A percentile compares a stretch with the other conserved stretches of the same genome.
Conservation (phyloP, 768 basidiomycete species). For the Trametes cubensis region DNA sequence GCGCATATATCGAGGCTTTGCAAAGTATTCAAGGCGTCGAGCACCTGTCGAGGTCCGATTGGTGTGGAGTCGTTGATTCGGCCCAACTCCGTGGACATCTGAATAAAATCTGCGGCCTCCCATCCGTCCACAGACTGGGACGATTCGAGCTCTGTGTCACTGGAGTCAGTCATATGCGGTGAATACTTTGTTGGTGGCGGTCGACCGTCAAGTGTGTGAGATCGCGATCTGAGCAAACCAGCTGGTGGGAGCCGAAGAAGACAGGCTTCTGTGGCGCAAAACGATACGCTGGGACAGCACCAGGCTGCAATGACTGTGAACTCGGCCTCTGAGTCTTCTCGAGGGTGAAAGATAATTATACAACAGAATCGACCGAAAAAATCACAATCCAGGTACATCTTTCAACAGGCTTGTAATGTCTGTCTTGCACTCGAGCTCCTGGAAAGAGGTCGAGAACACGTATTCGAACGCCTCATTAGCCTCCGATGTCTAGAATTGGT, state of each 20-base stretch:
- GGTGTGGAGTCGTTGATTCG: not conserved
- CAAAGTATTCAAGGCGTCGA: conserved; percentile 14
- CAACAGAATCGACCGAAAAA: not conserved
- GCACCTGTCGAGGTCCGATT: not conserved
- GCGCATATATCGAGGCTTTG: conserved; percentile 19
- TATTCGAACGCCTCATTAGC: conserved; percentile 60
- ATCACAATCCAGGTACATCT: conserved; percentile 29
- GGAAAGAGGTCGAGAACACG: conserved; percentile 60
- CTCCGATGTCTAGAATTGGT: conserved; percentile 53
- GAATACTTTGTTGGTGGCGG: not conserved
- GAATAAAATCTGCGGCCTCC: conserved; percentile 20
- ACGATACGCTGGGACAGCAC: too few relatives aligned
- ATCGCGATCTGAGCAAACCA: not conserved
- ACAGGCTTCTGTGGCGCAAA: not conserved
- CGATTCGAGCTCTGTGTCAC: conserved; percentile 60
- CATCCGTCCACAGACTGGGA: conserved; percentile 28
- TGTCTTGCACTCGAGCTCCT: conserved; percentile 31
- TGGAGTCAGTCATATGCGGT: conserved; percentile 29
- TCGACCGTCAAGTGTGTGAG: not conserved
- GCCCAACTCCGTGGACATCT: conserved; percentile 8
- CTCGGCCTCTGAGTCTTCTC: too few relatives aligned
- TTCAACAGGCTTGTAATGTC: conserved; percentile 33
- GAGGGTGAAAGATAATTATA: not conserved
- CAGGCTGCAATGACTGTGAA: too few relatives aligned
- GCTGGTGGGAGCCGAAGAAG: not conserved